Conservation (phyloP, 441 rosid genomes). For the Breynia disticha region DNA sequence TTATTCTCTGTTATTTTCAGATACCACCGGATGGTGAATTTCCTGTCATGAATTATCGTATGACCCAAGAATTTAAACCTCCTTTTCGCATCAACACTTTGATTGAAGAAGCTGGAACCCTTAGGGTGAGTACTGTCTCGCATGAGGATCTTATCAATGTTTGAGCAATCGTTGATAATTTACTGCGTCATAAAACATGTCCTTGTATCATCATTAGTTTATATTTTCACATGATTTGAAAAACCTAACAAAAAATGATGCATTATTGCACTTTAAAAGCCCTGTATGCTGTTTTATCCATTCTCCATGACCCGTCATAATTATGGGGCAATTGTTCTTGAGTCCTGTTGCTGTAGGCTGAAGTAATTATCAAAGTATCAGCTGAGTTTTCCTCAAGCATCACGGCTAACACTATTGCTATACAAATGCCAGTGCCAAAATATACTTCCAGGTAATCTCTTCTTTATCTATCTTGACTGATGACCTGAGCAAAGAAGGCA, state of each 20-base stretch:
- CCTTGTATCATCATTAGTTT: too few relatives aligned
- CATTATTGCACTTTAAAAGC: too few relatives aligned
- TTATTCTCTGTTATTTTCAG: slow-evolving; percentile 30
- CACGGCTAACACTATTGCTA: slow-evolving; percentile 66
- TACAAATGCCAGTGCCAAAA: slow-evolving; percentile 95
- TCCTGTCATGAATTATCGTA: slow-evolving; percentile 98
- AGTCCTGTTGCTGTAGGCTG: slow-evolving; percentile 43
- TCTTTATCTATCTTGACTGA: background rate
- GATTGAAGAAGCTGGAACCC: slow-evolving; percentile 93
- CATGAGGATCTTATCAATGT: background rate
- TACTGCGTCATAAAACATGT: too few relatives aligned
- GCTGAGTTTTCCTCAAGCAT: slow-evolving; percentile 81
- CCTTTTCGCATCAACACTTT: slow-evolving; percentile 88
- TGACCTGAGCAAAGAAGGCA: too few relatives aligned
- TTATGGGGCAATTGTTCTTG: background rate
- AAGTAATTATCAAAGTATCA: slow-evolving; percentile 75
- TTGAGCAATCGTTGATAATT: background rate
- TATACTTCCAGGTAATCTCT: slow-evolving; percentile 65
- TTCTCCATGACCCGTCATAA: background rate
- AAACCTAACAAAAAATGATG: too few relatives aligned
- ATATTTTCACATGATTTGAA: too few relatives aligned
- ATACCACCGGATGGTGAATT: slow-evolving; percentile 99
- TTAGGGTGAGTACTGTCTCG: slow-evolving; percentile 41
- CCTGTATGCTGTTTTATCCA: background rate
- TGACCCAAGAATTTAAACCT: slow-evolving; percentile 99